Conservation (phyloP, 768 basidiomycete genomes). For the Lentinula aciculospora region DNA sequence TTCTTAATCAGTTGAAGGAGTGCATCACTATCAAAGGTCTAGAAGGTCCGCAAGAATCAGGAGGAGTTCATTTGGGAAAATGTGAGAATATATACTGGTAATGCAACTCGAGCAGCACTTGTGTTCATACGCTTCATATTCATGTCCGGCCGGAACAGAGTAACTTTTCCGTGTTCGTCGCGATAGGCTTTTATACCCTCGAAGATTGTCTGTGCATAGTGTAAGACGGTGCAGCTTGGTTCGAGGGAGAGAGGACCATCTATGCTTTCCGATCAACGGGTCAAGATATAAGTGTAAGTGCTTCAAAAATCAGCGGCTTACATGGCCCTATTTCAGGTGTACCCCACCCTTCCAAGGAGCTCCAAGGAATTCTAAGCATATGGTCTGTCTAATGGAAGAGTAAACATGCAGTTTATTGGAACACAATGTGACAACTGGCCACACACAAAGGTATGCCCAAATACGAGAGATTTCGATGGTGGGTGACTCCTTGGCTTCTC, state of each 20-base stretch:
- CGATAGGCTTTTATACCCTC: conserved; percentile 96
- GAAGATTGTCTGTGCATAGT: conserved; percentile 89
- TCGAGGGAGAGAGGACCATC: conserved; percentile 72
- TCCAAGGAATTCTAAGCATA: conserved; percentile 82
- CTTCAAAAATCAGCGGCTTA: conserved; percentile 27
- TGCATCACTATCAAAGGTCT: conserved; percentile 77
- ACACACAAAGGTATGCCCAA: conserved; percentile 81
- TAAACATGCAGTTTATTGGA: background rate
- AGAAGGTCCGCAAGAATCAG: background rate
- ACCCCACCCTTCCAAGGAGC: conserved; percentile 70
- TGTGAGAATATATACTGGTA: conserved; percentile 50
- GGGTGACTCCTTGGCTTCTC: conserved; percentile 56
- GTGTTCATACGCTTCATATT: conserved; percentile 96
- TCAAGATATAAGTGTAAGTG: conserved; percentile 9
- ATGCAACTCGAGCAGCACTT: conserved; percentile 71
- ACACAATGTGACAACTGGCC: conserved; percentile 10
- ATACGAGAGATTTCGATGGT: conserved; percentile 62
- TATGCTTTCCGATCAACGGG: conserved; percentile 17
- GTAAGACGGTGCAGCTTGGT: conserved; percentile 77
- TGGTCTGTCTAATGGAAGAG: conserved; percentile 63
- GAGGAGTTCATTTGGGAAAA: background rate
- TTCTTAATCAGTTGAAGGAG: conserved; percentile 79
- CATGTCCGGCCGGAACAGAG: conserved; percentile 92
- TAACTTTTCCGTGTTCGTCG: conserved; percentile 62
- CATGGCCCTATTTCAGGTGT: conserved; percentile 80